Evolutionary conservation across 2,329 filamentous ascomycete genomes (phyloP), one percentile per base, ranked within the genome.

Genomic region (Stachybotrys echinatus): DNA sequence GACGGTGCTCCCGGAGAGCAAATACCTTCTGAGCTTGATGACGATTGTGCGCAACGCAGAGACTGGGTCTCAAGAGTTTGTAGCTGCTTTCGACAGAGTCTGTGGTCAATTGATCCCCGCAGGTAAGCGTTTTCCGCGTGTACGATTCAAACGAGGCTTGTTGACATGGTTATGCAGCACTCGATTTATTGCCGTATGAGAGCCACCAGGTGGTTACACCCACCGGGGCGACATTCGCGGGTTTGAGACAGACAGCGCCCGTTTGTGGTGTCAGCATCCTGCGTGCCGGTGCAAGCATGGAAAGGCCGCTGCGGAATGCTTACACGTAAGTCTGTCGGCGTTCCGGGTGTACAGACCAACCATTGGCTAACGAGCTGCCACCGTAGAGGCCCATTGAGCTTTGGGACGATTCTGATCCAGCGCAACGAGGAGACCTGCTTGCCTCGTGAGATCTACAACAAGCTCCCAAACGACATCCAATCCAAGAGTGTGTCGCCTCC

Each of bases 221-320:
- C 8, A 58, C 54, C 17, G 48, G 48, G 19, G 40, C 17, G 4
- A 34, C 23, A 12, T 56, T 54, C 39, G 37, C 40, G 3, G 55
- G 56, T 17, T 6, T 47, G 14, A 14, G 46, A 8, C 54, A 55
- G 14, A 44, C 23, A 14, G 17, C 14, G 5, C 44, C 44, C n/a
- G 57, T 67, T 2, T 66, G 64, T 45, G 65, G 65, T 10, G 58
- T 65, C 23, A 65, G 63, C 44, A 65, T 67, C 31, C 53, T 67
- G 6, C 57, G 64, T 4, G 64, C 64, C 3, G 64, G 64, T 6
- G 62, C 62, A 3, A 64, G 64, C 44, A 52, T 67, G 51, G 64
- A 67, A 52, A 53, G 56, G 40, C 57, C 58, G 5, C 49, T 67
- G n/a, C 54, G 64, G 23, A 54, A 55, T 23, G 52, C 54, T 1